A percentile compares a stretch with the other conserved stretches of the same genome.
phyloP scores from a whole-genome alignment of 1,139 yeast species.

The Saccharomyces pastorianus region DNA sequence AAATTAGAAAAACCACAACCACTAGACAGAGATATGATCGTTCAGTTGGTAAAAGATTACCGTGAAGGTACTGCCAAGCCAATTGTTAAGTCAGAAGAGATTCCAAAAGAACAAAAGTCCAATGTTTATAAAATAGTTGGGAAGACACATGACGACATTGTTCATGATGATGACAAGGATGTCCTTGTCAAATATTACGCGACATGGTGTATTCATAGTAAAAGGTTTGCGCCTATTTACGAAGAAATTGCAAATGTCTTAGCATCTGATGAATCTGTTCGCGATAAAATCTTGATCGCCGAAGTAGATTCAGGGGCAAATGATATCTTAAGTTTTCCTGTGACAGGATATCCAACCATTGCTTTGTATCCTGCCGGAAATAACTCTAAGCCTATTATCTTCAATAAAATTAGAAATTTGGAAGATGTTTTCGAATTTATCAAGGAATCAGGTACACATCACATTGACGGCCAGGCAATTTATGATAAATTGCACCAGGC shows the following conservation, averaged over 20 bases:
- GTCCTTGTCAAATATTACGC: conserved; percentile 90
- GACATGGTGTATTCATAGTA: conserved; percentile 99
- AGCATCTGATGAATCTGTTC: conserved; percentile 38
- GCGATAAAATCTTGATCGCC: conserved; percentile 61
- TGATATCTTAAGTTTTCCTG: conserved; percentile 67
- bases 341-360: conserved; percentile 89
- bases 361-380: conserved; percentile 88
- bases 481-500: conserved; percentile 23
- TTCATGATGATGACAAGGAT: conserved; percentile 65
- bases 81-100: conserved; percentile 72
- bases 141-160: conserved; percentile 65
- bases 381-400: conserved; percentile 59
- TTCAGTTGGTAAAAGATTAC: conserved; percentile 56
- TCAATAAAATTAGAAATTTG: conserved; percentile 64
- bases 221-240: conserved; percentile 81
- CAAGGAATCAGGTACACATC: conserved; percentile 51
- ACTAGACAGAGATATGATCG: conserved; percentile 41
- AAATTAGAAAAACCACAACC: conserved; percentile 15
- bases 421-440: conserved; percentile 66
- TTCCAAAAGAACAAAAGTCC: conserved; percentile 70
- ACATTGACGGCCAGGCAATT: conserved; percentile 44
- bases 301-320: conserved; percentile 83
- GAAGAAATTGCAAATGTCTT: conserved; percentile 74
- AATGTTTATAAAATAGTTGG: conserved; percentile 78
- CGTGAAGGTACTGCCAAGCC: conserved; percentile 60